Conservation (phyloP, 1,139 yeast species). For the Suhomyces atakaporum region DNA sequence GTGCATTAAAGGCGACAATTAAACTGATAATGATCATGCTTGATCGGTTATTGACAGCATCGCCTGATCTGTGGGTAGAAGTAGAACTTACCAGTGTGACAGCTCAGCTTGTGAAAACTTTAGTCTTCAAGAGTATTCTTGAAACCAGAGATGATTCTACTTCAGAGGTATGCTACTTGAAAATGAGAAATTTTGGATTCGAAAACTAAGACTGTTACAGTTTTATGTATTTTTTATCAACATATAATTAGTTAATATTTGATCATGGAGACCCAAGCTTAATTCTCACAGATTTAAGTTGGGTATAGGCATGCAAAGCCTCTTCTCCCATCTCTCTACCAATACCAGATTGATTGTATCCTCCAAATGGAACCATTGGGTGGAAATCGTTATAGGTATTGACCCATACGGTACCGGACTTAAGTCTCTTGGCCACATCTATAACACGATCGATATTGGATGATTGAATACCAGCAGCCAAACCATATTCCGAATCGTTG, state of each 20-base stretch:
- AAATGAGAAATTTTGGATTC: slow-evolving; percentile 17
- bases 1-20: slow-evolving; percentile 20
- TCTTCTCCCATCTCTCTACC: slow-evolving; percentile 34
- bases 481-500: slow-evolving; percentile 21
- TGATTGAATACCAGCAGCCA: slow-evolving; percentile 15
- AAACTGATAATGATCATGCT: slow-evolving; percentile 10
- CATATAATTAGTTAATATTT: too few relatives aligned
- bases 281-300: slow-evolving; percentile 27
- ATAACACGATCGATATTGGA: slow-evolving; percentile 47
- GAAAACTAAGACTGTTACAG: background rate
- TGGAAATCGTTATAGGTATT: slow-evolving; percentile 32
- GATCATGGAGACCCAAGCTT: slow-evolving; percentile 10
- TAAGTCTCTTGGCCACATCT: slow-evolving; percentile 25
- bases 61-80: slow-evolving; percentile 18
- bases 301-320: slow-evolving; percentile 28
- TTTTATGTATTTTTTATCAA: background rate
- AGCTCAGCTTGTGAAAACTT: slow-evolving; percentile 19
- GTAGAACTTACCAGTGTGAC: slow-evolving; percentile 16
- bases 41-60: slow-evolving; percentile 7
- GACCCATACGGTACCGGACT: slow-evolving; percentile 31
- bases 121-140: slow-evolving; percentile 22
- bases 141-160: slow-evolving; percentile 18
- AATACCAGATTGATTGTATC: slow-evolving; percentile 32
- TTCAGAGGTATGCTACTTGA: slow-evolving; percentile 7
- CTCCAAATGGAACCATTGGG: slow-evolving; percentile 33